These are phyloP conservation scores for Brachypodium distachyon DNA, from an alignment of 202 grass and related monocot species.

Conservation along the genomic window DNA sequence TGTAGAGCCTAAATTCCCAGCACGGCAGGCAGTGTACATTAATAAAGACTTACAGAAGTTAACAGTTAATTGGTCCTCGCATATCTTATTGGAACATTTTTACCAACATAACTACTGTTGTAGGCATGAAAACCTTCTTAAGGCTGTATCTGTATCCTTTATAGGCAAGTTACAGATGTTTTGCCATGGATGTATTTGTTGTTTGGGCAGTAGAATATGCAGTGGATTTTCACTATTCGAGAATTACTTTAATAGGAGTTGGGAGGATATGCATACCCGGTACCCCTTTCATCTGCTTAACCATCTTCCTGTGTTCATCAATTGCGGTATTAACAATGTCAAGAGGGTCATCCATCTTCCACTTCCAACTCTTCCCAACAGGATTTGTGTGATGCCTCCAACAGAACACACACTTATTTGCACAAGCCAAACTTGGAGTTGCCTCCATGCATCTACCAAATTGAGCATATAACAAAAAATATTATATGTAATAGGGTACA, in stretches of 20 bases:
- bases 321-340: conserved; percentile 79
- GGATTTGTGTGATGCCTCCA: conserved; percentile 99
- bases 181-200: not conserved
- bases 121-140: not conserved
- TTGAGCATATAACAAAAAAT: conserved; percentile 35
- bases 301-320: conserved; percentile 90
- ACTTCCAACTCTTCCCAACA: conserved; percentile 95
- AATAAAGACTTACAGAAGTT: not conserved
- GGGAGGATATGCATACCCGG: conserved; percentile 49
- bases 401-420: conserved; percentile 99
- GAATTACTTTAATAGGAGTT: not conserved
- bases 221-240: not conserved
- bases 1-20: not conserved
- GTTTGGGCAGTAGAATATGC: not conserved
- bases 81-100: not conserved
- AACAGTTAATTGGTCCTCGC: not conserved
- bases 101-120: not conserved
- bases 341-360: conserved; percentile 95
- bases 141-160: not conserved
- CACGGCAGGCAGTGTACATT: not conserved
- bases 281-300: conserved; percentile 99
- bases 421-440: conserved; percentile 98
- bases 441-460: conserved; percentile 90
- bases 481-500: no score
- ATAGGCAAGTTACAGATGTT: not conserved